A percentile compares a stretch with the other conserved stretches of the same genome.
These are phyloP conservation scores for Stemphylium vesicarium DNA, from an alignment of 2,329 filamentous ascomycete genomes.

Conservation along the genomic window DNA sequence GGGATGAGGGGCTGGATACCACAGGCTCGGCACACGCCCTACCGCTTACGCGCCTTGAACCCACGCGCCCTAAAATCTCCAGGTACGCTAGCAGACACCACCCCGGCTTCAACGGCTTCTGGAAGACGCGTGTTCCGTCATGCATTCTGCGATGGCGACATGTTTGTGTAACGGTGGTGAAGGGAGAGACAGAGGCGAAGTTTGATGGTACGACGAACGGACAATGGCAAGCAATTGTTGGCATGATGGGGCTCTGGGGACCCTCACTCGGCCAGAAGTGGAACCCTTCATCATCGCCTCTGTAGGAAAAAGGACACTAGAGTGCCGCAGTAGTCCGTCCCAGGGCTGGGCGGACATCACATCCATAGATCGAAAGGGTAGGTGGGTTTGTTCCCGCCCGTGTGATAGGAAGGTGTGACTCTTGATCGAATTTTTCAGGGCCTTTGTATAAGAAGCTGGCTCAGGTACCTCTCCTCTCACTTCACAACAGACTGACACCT, in stretches of 20 bases:
- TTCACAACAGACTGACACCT: constrained; percentile 1
- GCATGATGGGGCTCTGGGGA: neutral
- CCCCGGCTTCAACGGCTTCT: constrained; percentile 14
- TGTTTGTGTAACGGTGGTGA: neutral
- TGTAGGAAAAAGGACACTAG: constrained; percentile 16
- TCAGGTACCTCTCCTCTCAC: neutral
- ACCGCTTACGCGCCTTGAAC: constrained; percentile 1
- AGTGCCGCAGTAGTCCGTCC: constrained; percentile 16
- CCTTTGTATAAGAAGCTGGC: constrained; percentile 25
- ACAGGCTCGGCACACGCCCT: constrained; percentile 31
- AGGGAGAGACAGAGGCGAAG: neutral
- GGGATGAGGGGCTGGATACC: constrained; percentile 20
- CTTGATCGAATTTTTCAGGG: constrained; percentile 23
- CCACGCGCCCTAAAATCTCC: neutral
- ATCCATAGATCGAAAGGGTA: constrained; percentile 13
- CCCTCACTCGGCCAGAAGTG: constrained; percentile 10
- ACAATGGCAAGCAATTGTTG: constrained; percentile 4
- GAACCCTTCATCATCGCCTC: constrained; percentile 22
- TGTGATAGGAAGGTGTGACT: constrained; percentile 40
- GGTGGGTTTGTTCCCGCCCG: constrained; percentile 19
- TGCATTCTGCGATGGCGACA: neutral
- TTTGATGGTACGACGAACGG: neutral
- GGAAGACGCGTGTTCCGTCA: constrained; percentile 13
- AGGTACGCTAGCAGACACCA: constrained; percentile 17
- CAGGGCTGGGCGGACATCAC: constrained; percentile 18